Evolutionary conservation across 805 yeast genomes (phyloP), one percentile per base, ranked within the genome.

Genomic region (Isabelozyma rhagii): DNA sequence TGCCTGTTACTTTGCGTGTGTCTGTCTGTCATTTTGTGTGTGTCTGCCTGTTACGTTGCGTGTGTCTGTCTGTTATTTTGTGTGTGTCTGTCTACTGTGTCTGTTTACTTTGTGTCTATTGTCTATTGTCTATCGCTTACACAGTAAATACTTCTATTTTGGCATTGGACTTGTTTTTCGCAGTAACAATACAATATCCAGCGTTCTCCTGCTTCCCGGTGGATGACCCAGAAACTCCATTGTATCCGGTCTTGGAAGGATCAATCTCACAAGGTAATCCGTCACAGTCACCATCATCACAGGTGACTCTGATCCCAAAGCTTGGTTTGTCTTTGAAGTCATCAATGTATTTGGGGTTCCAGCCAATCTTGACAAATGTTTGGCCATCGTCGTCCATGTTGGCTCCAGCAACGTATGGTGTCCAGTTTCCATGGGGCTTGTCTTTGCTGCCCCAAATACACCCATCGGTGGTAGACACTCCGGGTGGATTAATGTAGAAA

Each of bases 321-420:
- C 62, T 63, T 43, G 96, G 96, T 54, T 68, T 72, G 3, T 68
- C 68, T 58, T 75, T 67, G 54, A 84, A 87, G 46, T 74, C 75
- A 55, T 86, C 93, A 58, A 87, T 66, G 67, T 89, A 88, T 49
- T 86, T 79, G 13, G 97, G 97, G 68, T 90, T 90, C 96, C 96
- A 89, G 43, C 93, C 96, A 64, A 90, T 81, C 70, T 89, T 91
- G 55, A 88, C 89, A 64, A 57, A 90, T 3, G 97, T 90, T 64
- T 80, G 80, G 31, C 89, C 85, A 51, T 62, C 69, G 53, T 66
- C 68, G 65, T 89, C 96, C 76, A 81, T 81, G 74, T 90, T 90
- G 52, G 92, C 89, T 55, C 97, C 97, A 13, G 94, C 96, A 55
- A 91, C 96, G 59, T 89, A 90, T 27, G 97, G 96, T 13, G 96